A percentile compares a stretch with the other conserved stretches of the same genome.
Conservation (phyloP, 2,329 filamentous ascomycete species). For the Hawksworthiomyces lignivorus region DNA sequence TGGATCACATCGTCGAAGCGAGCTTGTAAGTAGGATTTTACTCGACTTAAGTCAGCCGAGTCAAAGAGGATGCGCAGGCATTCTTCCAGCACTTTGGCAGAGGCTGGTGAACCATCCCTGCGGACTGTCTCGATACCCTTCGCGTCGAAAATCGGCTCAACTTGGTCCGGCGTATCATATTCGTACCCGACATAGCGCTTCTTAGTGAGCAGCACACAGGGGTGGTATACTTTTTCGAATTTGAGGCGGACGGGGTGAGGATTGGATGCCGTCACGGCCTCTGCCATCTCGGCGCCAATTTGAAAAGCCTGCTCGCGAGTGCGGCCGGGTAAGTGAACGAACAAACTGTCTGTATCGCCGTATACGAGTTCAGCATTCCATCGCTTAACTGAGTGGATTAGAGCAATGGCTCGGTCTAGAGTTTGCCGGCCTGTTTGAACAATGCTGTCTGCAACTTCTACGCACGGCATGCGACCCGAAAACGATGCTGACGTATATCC, state of each 20-base stretch:
- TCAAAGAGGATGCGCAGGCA: slow-evolving; percentile 83
- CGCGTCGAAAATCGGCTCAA: slow-evolving; percentile 83
- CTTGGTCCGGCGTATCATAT: slow-evolving; percentile 72
- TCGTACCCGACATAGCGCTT: slow-evolving; percentile 98
- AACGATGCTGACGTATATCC: slow-evolving; percentile 96
- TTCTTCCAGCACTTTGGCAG: slow-evolving; percentile 95
- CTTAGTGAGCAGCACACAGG: slow-evolving; percentile 88
- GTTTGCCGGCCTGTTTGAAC: slow-evolving; percentile 95
- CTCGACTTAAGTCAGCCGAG: slow-evolving; percentile 77
- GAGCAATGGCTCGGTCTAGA: slow-evolving; percentile 82
- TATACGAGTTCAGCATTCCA: slow-evolving; percentile 98
- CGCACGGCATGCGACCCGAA: slow-evolving; percentile 94
- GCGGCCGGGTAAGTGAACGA: slow-evolving; percentile 80
- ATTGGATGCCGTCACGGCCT: slow-evolving; percentile 80
- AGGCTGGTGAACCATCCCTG: slow-evolving; percentile 86
- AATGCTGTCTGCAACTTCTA: slow-evolving; percentile 96
- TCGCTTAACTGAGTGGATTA: slow-evolving; percentile 77
- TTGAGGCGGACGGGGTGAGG: slow-evolving; percentile 91
- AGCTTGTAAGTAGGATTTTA: slow-evolving; percentile 60
- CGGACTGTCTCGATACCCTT: slow-evolving; percentile 98
- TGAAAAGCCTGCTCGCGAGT: slow-evolving; percentile 84
- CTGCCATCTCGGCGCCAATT: slow-evolving; percentile 86
- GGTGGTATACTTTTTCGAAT: slow-evolving; percentile 97
- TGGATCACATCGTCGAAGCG: slow-evolving; percentile 94
- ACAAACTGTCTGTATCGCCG: slow-evolving; percentile 93